Evolutionary conservation across 1,284 basidiomycete species (phyloP).

Genomic region (Irpex sp.): DNA sequence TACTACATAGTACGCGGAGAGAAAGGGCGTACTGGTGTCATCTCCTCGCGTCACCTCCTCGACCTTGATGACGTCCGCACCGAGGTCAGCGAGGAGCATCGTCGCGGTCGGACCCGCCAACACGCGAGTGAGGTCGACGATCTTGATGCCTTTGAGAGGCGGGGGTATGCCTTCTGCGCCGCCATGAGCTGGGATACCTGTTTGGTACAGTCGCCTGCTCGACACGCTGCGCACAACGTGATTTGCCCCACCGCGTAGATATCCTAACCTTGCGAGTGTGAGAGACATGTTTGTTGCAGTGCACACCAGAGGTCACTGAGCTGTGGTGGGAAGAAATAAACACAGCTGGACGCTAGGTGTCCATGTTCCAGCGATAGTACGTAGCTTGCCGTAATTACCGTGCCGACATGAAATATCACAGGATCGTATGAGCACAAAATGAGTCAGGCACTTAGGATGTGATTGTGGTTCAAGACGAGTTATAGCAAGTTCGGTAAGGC

Average conservation of each 20-base stretch:
- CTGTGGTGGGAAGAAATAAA: neutral
- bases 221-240: neutral
- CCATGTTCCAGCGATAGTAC: no score
- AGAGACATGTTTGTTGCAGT: neutral
- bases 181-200: neutral
- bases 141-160: constrained; percentile 74
- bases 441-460: neutral
- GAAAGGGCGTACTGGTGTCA: constrained; percentile 68
- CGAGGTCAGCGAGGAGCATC: constrained; percentile 86
- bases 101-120: constrained; percentile 88
- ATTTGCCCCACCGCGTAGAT: neutral
- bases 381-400: neutral
- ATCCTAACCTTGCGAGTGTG: neutral
- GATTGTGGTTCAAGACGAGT: neutral
- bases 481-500: neutral
- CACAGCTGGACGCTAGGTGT: no score
- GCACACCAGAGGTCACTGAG: neutral
- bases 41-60: constrained; percentile 82
- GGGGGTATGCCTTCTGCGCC: constrained; percentile 54
- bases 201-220: constrained; percentile 7
- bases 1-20: constrained; percentile 5
- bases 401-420: neutral
- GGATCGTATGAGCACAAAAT: neutral
- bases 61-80: constrained; percentile 90
- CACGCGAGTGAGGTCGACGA: constrained; percentile 86